phyloP scores from a whole-genome alignment of 257 asterid genomes.

The Lavandula angustifolia region DNA sequence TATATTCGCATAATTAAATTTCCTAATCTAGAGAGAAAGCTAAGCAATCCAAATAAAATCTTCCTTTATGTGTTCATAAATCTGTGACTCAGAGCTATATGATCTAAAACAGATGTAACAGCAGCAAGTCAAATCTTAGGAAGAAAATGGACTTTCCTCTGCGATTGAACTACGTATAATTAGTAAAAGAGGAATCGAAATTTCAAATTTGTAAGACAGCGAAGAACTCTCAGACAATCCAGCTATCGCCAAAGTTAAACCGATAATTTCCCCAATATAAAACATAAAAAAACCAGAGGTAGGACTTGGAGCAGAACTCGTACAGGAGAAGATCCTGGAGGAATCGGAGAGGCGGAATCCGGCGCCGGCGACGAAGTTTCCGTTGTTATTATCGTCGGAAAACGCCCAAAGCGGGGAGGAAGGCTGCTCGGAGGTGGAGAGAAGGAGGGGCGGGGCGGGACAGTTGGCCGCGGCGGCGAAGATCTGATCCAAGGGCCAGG shows the following conservation, averaged over 20 bases:
- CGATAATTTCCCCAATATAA: background rate
- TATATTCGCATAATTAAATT: conserved; percentile 9
- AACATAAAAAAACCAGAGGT: conserved; percentile 9
- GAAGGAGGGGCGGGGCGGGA: conserved; percentile 48
- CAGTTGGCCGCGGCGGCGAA: conserved; percentile 48
- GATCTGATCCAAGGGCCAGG: conserved; percentile 90
- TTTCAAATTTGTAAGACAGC: conserved; percentile 12
- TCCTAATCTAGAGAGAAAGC: background rate
- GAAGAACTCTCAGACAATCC: conserved; percentile 15
- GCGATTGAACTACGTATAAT: background rate
- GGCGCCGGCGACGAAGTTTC: conserved; percentile 34
- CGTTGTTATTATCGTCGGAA: conserved; percentile 59
- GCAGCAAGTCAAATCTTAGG: conserved; percentile 17
- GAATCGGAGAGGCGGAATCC: conserved; percentile 47
- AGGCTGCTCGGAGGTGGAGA: conserved; percentile 65
- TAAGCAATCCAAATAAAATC: conserved; percentile 11
- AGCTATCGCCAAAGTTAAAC: conserved; percentile 16
- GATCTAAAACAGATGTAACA: conserved; percentile 16
- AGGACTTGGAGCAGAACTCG: conserved; percentile 33
- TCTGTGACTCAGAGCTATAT: background rate
- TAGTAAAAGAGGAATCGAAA: background rate
- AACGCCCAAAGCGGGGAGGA: conserved; percentile 82
- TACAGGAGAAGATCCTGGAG: conserved; percentile 55
- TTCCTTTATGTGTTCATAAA: background rate
- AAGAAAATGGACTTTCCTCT: background rate